Conservation (phyloP, 2,329 filamentous ascomycete species). For the Colletotrichum liriopes region DNA sequence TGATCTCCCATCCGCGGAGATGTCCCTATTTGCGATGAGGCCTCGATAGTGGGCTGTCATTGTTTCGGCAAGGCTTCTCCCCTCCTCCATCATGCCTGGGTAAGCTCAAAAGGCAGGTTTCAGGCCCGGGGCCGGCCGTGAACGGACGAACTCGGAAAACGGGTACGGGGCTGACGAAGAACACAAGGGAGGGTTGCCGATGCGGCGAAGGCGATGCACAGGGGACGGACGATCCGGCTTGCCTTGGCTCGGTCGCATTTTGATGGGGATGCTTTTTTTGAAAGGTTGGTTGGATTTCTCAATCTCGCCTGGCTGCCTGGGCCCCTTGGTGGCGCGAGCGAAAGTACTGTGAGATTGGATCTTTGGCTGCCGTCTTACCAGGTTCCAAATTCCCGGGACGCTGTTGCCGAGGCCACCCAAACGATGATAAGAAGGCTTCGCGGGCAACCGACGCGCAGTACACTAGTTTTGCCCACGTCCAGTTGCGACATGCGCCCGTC, state of each 20-base stretch:
- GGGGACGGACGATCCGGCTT: not conserved
- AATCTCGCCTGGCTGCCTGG: not conserved
- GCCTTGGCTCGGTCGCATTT: not conserved
- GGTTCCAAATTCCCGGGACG: not conserved
- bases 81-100: not conserved
- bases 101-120: not conserved
- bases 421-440: not conserved
- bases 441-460: not conserved
- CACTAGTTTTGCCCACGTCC: not conserved
- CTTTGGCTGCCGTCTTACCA: not conserved
- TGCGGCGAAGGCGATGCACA: not conserved
- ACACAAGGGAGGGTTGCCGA: not conserved
- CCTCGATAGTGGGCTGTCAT: not conserved
- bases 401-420: not conserved
- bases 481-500: not conserved
- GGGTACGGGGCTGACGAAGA: not conserved
- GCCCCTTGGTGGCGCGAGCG: not conserved
- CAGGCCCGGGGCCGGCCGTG: not conserved
- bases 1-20: not conserved
- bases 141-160: slow-evolving; percentile 1
- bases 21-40: not conserved
- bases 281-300: not conserved
- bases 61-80: not conserved
- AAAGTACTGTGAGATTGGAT: too few relatives aligned
- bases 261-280: not conserved